Evolutionary conservation across 495 filamentous ascomycete genomes (phyloP).

Genomic region (Podospora bellae-mahoneyi): DNA sequence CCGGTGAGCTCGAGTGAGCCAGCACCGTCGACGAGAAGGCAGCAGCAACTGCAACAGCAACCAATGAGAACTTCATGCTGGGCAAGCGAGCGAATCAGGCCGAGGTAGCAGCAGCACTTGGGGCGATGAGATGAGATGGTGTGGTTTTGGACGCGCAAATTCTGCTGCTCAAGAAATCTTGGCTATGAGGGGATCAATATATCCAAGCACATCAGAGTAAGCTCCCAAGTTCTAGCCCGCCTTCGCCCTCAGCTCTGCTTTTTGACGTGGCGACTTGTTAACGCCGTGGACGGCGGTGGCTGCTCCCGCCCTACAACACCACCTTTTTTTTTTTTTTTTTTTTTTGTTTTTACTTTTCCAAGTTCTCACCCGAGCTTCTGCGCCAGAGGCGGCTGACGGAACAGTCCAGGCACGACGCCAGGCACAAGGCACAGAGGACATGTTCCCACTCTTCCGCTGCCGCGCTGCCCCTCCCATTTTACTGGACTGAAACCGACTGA

Average conservation of each 20-base stretch:
- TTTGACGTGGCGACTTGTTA: neutral
- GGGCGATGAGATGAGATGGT: neutral
- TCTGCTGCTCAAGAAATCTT: neutral
- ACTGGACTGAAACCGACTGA: neutral
- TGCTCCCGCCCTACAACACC: neutral
- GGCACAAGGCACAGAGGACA: neutral
- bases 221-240: neutral
- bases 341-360: neutral
- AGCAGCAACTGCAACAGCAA: constrained; percentile 1
- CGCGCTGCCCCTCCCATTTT: neutral
- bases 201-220: neutral
- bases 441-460: neutral
- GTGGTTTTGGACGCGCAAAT: neutral
- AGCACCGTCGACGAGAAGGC: constrained; percentile 7
- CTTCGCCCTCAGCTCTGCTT: neutral
- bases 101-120: neutral
- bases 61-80: constrained; percentile 15
- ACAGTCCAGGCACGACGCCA: neutral
- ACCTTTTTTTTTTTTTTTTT: neutral
- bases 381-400: neutral
- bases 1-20: neutral
- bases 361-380: neutral
- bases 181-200: neutral
- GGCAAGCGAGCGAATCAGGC: constrained; percentile 2
- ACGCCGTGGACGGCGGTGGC: neutral